These are phyloP conservation scores for Udeniomyces megalosporus DNA, from an alignment of 768 basidiomycete species.

Conservation along the genomic window DNA sequence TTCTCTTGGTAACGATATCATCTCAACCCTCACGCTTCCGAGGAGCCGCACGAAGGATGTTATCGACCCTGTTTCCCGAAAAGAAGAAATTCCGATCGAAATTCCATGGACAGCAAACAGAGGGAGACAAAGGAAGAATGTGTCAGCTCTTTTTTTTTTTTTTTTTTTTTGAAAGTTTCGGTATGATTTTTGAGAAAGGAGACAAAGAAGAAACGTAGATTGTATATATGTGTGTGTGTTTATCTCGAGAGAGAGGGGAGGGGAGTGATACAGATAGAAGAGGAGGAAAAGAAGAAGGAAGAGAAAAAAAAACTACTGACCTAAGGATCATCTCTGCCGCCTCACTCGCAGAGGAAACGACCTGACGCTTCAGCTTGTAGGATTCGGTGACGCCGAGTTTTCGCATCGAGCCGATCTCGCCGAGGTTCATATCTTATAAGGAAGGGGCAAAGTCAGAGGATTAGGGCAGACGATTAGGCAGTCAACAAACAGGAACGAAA, in stretches of 20 bases:
- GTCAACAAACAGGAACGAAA: too few species aligned
- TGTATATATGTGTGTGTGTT: slow-evolving; percentile 7
- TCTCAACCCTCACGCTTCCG: slow-evolving; percentile 49
- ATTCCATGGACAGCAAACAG: background rate
- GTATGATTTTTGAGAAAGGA: background rate
- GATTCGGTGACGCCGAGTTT: slow-evolving; percentile 83
- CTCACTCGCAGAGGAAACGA: slow-evolving; percentile 83
- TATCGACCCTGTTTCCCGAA: slow-evolving; percentile 51
- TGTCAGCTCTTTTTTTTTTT: too few species aligned
- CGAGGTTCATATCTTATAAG: slow-evolving; percentile 66
- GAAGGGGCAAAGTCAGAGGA: background rate
- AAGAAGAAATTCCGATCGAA: background rate
- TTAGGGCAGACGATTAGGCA: background rate
- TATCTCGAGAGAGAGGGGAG: too few species aligned
- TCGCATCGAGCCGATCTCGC: slow-evolving; percentile 71
- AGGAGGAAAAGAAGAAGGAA: background rate
- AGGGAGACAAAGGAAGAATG: background rate
- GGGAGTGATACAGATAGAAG: too few species aligned
- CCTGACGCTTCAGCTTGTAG: slow-evolving; percentile 92
- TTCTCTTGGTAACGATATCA: too few species aligned
- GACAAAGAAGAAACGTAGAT: background rate
- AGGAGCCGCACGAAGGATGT: slow-evolving; percentile 72
- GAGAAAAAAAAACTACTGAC: slow-evolving; percentile 28
- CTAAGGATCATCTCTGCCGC: slow-evolving; percentile 98
- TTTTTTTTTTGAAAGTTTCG: too few species aligned